Base-by-base conservation (phyloP, 2,329 filamentous ascomycete genomes). In the Trichoderma asperellum region DNA sequence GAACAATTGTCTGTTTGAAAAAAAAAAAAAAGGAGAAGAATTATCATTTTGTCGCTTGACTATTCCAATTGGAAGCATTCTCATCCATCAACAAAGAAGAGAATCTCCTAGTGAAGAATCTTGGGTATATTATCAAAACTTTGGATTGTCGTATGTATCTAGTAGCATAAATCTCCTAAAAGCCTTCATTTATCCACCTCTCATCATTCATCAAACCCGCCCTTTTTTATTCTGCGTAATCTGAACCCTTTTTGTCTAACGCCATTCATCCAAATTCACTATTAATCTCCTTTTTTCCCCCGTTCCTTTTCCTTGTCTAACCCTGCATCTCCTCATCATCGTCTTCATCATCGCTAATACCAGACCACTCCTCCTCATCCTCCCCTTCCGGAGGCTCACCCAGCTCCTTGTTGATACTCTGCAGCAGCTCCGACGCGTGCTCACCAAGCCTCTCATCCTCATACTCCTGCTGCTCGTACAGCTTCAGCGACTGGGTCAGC, bases 391-490 rank as follows among this genome's bases (percentile, higher is more conserved):
- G 81, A 14, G 85, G 83, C 73, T 87, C 87, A 4, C 90, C 90
- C 3, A 94, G 82, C 75, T 89, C 89, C 70, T 86, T 83, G 73
- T 87, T 88, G 70, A 94, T 87, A 67, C 82, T 84, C 52, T 83
- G 82, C 55, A 93, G 81, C 56, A 96, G 83, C 81, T 96, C 92
- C 70, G 86, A 82, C 0, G 92, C 90, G 77, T 96, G 93, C 70
- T 92, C 89, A 63, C 89, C 89, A 32, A 96, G 82, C 72, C 91
- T 84, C 71, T 93, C 91, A 73, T 96, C 93, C 78, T 96, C 94
- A 77, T 97, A 98, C 64, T 95, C 89, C 74, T 96, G 86, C 74
- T 87, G 77, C 49, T 88, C 83, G 78, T 92, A 98, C n/a, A 97
- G 85, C 76, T 89, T 89, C 72, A 96, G 83, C 76, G 93, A 92